Base-by-base conservation (phyloP, 345 rosid genomes). In the Salix exigua region DNA sequence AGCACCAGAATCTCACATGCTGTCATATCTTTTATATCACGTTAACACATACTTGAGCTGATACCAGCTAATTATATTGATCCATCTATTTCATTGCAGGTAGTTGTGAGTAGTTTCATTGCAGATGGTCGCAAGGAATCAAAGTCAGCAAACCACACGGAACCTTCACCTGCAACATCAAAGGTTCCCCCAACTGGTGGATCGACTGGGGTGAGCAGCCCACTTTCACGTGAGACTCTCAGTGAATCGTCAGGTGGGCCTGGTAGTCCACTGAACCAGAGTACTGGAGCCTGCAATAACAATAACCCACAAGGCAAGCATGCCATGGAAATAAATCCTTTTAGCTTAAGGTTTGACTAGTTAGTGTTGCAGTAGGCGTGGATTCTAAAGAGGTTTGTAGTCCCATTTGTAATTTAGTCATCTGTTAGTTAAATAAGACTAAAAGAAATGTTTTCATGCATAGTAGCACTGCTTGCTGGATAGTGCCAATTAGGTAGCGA, bases 41-140 rank as follows among this genome's bases (percentile, higher is more conserved):
- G 5, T 53, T 21, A 53, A 5, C 26, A 25, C 11, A 25, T 14
- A 9, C 62, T n/a, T 9, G 62, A 58, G 62, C 62, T 58, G 4
- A 23, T 30, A 25, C 6, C 68, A 14, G 31, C 23, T 61, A 33
- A 68, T 53, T 64, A 70, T 76, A 40, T n/a, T 38, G 12, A 31
- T 19, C 44, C 44, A 4, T 33, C 81, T 50, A 69, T 64, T 19
- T 40, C 73, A 44, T 69, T 85, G 37, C 89, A 92, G 96, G 85
- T 91, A 14, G 82, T 91, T 68, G 88, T 88, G 74, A 94, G 90
- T 73, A 92, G 92, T 75, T 92, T 92, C 81, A 51, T 88, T 23
- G 79, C 89, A 17, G 90, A 88, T 2, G 81, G 86, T 60, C 82
- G 48, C 26, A 92, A 89, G 76, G 91, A 83, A 80, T 68, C 78